phyloP scores from a whole-genome alignment of 495 filamentous ascomycete species.

The Hamigera avellanea region DNA sequence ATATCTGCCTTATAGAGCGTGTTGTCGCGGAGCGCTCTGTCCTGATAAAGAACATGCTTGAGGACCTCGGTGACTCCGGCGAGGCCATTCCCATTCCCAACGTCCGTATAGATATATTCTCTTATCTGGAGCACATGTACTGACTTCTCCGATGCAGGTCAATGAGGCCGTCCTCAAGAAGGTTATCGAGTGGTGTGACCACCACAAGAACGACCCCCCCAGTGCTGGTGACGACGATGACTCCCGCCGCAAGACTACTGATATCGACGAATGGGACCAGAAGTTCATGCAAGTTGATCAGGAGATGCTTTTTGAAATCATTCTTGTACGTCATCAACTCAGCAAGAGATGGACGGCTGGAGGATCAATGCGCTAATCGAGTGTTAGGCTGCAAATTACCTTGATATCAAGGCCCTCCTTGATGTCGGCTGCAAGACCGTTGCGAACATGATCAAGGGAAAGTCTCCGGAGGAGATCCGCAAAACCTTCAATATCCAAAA shows the following conservation, averaged over 20 bases:
- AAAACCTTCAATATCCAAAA: constrained; percentile 69
- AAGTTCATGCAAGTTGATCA: constrained; percentile 99
- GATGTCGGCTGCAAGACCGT: constrained; percentile 60
- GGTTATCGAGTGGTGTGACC: constrained; percentile 94
- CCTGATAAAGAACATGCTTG: constrained; percentile 95
- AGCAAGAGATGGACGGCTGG: background rate
- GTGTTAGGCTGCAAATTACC: constrained; percentile 54
- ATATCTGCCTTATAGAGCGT: constrained; percentile 45
- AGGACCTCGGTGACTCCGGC: constrained; percentile 67
- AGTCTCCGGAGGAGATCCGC: constrained; percentile 61
- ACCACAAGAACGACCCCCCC: constrained; percentile 81
- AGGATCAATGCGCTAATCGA: background rate
- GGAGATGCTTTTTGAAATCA: constrained; percentile 99
- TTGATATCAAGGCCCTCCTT: constrained; percentile 59
- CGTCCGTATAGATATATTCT: constrained; percentile 35
- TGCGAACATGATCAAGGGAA: constrained; percentile 66
- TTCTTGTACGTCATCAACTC: constrained; percentile 55
- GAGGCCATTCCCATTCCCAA: constrained; percentile 80
- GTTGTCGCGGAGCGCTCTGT: constrained; percentile 82
- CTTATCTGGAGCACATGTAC: background rate
- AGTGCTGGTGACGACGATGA: constrained; percentile 82
- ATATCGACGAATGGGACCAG: constrained; percentile 99
- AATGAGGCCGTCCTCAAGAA: constrained; percentile 89
- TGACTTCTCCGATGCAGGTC: constrained; percentile 41
- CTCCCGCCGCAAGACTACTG: constrained; percentile 91